These are phyloP conservation scores for Acer saccharum DNA, from an alignment of 345 rosid genomes.

Conservation along the genomic window DNA sequence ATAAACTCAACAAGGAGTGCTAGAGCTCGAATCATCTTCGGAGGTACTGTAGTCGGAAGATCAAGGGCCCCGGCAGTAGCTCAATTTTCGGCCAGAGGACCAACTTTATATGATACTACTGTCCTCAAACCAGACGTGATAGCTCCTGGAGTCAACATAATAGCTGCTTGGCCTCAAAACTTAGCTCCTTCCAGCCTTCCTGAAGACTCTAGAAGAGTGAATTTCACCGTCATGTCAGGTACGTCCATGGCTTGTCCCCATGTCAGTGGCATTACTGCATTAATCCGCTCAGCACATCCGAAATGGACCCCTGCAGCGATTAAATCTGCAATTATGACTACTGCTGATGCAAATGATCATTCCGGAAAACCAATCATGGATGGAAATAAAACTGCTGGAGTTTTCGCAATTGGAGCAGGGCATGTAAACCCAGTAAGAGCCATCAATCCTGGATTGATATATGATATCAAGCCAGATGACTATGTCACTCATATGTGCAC, in stretches of 20 bases:
- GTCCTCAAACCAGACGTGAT: slow-evolving; percentile 87
- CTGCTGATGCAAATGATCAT: slow-evolving; percentile 68
- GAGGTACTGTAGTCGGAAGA: slow-evolving; percentile 67
- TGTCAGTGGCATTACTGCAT: slow-evolving; percentile 77
- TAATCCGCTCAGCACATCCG: slow-evolving; percentile 71
- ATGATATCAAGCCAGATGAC: slow-evolving; percentile 69
- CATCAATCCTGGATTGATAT: slow-evolving; percentile 76
- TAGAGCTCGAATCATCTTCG: slow-evolving; percentile 65
- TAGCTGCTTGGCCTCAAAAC: slow-evolving; percentile 99
- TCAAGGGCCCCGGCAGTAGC: slow-evolving; percentile 84
- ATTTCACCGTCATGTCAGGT: slow-evolving; percentile 93
- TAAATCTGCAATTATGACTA: slow-evolving; percentile 91
- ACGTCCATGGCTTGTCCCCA: slow-evolving; percentile 99
- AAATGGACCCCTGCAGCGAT: slow-evolving; percentile 86
- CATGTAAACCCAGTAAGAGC: slow-evolving; percentile 83
- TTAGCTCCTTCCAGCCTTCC: slow-evolving; percentile 81
- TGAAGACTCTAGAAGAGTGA: slow-evolving; percentile 80
- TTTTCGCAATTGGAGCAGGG: slow-evolving; percentile 84
- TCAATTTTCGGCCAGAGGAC: slow-evolving; percentile 92
- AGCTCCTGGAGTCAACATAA: slow-evolving; percentile 93
- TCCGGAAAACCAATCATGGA: slow-evolving; percentile 71
- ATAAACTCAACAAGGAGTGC: slow-evolving; percentile 63
- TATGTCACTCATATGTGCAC: slow-evolving; percentile 82
- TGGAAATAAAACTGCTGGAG: slow-evolving; percentile 56
- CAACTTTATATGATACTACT: slow-evolving; percentile 67